A percentile compares a stretch with the other conserved stretches of the same genome.
Evolutionary conservation across 495 filamentous ascomycete species (phyloP).

Genomic region (Lasiosphaeria miniovina): DNA sequence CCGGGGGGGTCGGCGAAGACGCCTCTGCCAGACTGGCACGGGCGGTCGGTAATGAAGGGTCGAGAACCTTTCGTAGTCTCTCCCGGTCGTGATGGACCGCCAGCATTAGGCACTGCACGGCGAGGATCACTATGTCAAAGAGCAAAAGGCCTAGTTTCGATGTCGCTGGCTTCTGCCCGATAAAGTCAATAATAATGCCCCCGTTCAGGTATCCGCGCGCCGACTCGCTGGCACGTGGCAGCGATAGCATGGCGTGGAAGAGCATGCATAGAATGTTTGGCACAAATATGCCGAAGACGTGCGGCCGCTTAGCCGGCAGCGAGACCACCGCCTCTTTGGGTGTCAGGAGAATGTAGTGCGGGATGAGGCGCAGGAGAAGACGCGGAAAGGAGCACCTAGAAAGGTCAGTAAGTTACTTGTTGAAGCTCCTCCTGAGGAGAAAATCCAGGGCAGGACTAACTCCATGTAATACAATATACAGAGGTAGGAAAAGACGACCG

Average conservation of each 20-base stretch:
- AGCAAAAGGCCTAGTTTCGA: constrained; percentile 60
- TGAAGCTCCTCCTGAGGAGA: neutral
- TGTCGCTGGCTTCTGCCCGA: constrained; percentile 76
- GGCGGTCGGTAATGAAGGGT: constrained; percentile 27
- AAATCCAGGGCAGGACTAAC: constrained; percentile 47
- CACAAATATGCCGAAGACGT: constrained; percentile 65
- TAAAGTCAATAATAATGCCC: constrained; percentile 78
- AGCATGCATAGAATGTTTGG: constrained; percentile 72
- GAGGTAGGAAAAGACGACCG: constrained; percentile 75
- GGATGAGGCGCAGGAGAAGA: constrained; percentile 64
- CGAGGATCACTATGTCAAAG: constrained; percentile 63
- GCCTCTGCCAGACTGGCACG: constrained; percentile 7
- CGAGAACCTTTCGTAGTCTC: constrained; percentile 45
- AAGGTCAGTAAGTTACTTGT: neutral
- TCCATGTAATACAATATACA: constrained; percentile 88
- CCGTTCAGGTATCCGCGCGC: constrained; percentile 81
- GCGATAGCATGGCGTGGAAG: constrained; percentile 60
- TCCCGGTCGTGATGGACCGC: constrained; percentile 69
- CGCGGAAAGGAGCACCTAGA: constrained; percentile 73
- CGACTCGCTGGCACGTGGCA: constrained; percentile 67
- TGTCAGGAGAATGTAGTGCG: constrained; percentile 74
- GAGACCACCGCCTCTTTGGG: constrained; percentile 60
- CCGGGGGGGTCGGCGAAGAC: constrained; percentile 4
- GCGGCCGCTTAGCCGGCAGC: constrained; percentile 65
- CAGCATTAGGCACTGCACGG: constrained; percentile 71